These are phyloP conservation scores for Fraxinus xanthoxyloides DNA, from an alignment of 305 asterid genomes.

Conservation along the genomic window DNA sequence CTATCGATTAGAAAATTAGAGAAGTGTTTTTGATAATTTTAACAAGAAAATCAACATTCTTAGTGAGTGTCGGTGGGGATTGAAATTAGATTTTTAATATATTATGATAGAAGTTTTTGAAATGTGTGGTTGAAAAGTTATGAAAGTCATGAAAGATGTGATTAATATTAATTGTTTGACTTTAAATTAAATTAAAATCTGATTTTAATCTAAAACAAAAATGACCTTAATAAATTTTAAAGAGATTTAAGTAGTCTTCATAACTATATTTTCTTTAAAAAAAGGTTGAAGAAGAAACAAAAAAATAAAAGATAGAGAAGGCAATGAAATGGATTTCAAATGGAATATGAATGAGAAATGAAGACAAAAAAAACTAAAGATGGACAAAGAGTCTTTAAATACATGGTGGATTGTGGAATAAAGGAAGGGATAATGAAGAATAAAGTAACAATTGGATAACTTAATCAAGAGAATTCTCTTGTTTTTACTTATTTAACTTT, in stretches of 20 bases:
- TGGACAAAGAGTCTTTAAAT: slow-evolving; percentile 25
- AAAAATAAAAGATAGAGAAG: not conserved
- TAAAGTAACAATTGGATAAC: slow-evolving; percentile 18
- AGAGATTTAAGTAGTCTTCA: not conserved
- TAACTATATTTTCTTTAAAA: not conserved
- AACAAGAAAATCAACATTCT: too few relatives aligned
- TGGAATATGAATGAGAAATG: slow-evolving; percentile 21
- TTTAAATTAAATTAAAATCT: too few relatives aligned
- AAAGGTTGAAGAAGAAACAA: not conserved
- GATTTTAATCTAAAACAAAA: too few relatives aligned
- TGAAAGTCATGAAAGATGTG: too few relatives aligned
- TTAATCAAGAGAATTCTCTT: slow-evolving; percentile 14
- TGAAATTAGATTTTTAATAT: too few relatives aligned
- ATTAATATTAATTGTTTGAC: too few relatives aligned
- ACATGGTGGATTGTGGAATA: slow-evolving; percentile 32
- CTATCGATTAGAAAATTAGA: not conserved
- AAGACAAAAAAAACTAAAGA: slow-evolving; percentile 31
- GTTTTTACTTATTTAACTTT: slow-evolving; percentile 26
- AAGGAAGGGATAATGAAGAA: slow-evolving; percentile 37
- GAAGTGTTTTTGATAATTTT: too few relatives aligned
- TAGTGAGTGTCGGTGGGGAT: too few relatives aligned
- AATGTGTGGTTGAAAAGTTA: too few relatives aligned
- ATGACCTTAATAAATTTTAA: too few relatives aligned
- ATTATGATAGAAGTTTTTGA: too few relatives aligned
- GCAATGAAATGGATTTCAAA: not conserved